phyloP scores from a whole-genome alignment of 2,329 filamentous ascomycete species.

The Penicillium sp. region DNA sequence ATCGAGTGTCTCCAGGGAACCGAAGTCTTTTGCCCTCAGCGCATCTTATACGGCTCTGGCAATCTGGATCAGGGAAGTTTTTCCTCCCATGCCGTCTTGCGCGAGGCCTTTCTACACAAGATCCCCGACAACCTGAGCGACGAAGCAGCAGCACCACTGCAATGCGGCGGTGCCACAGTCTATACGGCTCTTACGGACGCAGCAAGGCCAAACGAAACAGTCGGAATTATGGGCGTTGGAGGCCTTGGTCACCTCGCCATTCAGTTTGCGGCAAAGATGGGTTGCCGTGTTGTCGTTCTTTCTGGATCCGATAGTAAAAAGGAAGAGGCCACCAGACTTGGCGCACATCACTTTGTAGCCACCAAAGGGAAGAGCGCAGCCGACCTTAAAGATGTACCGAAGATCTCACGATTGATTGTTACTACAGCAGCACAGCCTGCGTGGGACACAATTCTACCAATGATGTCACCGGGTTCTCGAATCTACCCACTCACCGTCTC shows the following conservation, averaged over 20 bases:
- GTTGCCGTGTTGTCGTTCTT: constrained; percentile 60
- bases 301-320: constrained; percentile 50
- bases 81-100: constrained; percentile 32
- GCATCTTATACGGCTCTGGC: constrained; percentile 27
- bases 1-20: constrained; percentile 35
- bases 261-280: constrained; percentile 66
- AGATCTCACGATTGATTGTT: constrained; percentile 30
- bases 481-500: constrained; percentile 31
- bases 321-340: constrained; percentile 48
- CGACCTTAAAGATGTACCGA: constrained; percentile 26
- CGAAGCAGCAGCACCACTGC: constrained; percentile 30
- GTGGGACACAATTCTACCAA: constrained; percentile 28
- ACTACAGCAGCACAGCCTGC: constrained; percentile 30
- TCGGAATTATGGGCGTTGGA: constrained; percentile 69
- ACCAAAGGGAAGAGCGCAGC: constrained; percentile 47
- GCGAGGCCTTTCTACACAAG: constrained; percentile 35
- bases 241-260: constrained; percentile 70
- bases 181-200: constrained; percentile 60
- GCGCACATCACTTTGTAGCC: constrained; percentile 54
- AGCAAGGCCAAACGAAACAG: constrained; percentile 65
- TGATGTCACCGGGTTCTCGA: constrained; percentile 26
- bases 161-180: constrained; percentile 38
- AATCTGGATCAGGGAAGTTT: constrained; percentile 33
- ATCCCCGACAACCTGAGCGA: constrained; percentile 30
- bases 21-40: constrained; percentile 37